Base-by-base conservation (phyloP, 345 rosid genomes). In the Pugionium cornutum region DNA sequence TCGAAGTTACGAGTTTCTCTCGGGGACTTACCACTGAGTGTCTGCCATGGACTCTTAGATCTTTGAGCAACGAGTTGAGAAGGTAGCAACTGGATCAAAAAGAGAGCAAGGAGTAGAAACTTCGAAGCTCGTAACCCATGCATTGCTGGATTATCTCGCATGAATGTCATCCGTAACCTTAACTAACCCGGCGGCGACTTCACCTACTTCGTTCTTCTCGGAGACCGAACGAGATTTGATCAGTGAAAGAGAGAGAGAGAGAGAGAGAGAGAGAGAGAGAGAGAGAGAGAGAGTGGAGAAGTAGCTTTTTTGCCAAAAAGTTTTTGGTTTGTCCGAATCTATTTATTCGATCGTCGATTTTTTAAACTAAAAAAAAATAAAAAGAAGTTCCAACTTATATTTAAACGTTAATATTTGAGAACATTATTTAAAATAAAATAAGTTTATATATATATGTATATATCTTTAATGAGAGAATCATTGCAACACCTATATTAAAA, bases 11-110 rank as follows among this genome's bases (percentile, higher is more conserved):
- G 4, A 4, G 34, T 32, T 32, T 32, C 40, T 36, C 7, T 18
- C 45, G 37, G 5, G 37, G 4, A 64, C 52, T 39, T 27, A 83
- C 92, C 89, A 48, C 40, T 72, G 46, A 83, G 79, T 11, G 92
- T 86, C 41, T 64, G 77, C 89, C 89, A 86, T 52, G 60, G 81
- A 64, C 66, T 50, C 6, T 74, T 39, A 79, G 92, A 84, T 86
- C 86, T 79, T 77, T 79, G 86, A 82, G 87, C 88, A 41, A 71
- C 69, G 76, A 83, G 81, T 44, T 72, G 75, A 73, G 78, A 75
- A 59, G 78, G 2, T 5, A 59, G 56, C 9, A 78, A 46, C 7
- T 74, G 75, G 59, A 61, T 67, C 67, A 53, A 53, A 76, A 77
- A 30, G 66, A 54, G 54, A 33, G 64, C 50, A 26, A 25, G 66